These are phyloP conservation scores for Elongisporangium undulatum DNA, from an alignment of 352 stramenopile genomes.

Conservation along the genomic window DNA sequence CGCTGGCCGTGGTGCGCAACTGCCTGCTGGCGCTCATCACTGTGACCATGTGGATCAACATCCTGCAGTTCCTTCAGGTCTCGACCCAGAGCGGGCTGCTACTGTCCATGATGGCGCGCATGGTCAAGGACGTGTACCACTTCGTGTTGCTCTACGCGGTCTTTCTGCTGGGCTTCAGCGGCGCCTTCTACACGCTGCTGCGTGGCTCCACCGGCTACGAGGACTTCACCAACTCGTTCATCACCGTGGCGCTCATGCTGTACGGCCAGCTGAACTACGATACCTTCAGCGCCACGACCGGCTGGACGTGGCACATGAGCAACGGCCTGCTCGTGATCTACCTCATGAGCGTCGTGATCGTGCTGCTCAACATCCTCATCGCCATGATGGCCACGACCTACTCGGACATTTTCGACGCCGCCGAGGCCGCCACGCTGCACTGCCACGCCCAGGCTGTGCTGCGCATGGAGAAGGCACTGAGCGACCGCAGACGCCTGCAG, in stretches of 20 bases:
- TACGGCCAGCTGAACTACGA: conserved; percentile 63
- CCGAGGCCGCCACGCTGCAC: conserved; percentile 49
- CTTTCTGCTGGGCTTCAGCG: conserved; percentile 67
- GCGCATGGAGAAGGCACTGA: conserved; percentile 45
- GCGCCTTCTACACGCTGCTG: conserved; percentile 69
- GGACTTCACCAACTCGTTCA: conserved; percentile 54
- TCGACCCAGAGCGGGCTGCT: conserved; percentile 52
- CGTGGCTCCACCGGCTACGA: conserved; percentile 48
- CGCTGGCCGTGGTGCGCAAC: conserved; percentile 30
- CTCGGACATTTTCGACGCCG: conserved; percentile 47
- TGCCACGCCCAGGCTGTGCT: conserved; percentile 50
- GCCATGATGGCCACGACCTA: conserved; percentile 73
- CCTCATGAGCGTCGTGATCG: conserved; percentile 45
- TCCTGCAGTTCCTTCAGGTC: conserved; percentile 69
- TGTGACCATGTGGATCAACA: conserved; percentile 58
- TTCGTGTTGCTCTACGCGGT: conserved; percentile 72
- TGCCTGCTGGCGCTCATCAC: conserved; percentile 49
- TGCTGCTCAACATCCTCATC: conserved; percentile 67
- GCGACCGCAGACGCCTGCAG: not conserved
- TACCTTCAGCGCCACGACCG: conserved; percentile 22
- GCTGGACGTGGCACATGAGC: conserved; percentile 42
- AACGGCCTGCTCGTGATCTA: conserved; percentile 52
- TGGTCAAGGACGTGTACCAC: conserved; percentile 61
- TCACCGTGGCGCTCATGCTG: conserved; percentile 73
- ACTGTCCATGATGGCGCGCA: conserved; percentile 75